Conservation (phyloP, 169 alveolate genomes). For the Eimeria acervulina region DNA sequence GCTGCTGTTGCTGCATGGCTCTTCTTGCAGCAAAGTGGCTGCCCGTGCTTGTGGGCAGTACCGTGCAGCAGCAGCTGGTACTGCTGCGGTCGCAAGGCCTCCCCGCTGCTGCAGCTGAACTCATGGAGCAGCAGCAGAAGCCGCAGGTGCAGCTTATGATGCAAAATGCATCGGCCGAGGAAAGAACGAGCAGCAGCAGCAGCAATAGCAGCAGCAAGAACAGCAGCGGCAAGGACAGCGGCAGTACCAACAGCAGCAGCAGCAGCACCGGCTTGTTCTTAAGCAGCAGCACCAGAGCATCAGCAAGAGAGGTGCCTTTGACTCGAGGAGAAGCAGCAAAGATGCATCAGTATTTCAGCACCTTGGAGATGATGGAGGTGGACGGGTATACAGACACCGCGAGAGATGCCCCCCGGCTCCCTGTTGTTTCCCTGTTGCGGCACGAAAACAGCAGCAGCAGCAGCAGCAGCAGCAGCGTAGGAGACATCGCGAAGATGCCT, state of each 20-base stretch:
- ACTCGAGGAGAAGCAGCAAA: slow-evolving; percentile 10
- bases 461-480: slow-evolving; percentile 39
- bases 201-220: not conserved
- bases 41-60: slow-evolving; percentile 24
- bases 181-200: not conserved
- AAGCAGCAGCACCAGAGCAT: slow-evolving; percentile 11
- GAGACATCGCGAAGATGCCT: not conserved
- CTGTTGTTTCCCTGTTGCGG: slow-evolving; percentile 1
- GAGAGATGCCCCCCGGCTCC: slow-evolving; percentile 35
- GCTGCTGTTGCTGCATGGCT: slow-evolving; percentile 70
- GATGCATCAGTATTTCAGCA: not conserved
- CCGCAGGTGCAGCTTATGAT: not conserved
- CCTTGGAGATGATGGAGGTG: slow-evolving; percentile 42
- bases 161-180: too few species aligned
- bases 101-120: slow-evolving; percentile 26
- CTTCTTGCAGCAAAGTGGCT: slow-evolving; percentile 57
- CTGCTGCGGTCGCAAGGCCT: slow-evolving; percentile 62
- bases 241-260: slow-evolving; percentile 41
- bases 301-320: slow-evolving; percentile 38
- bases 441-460: not conserved
- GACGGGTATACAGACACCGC: slow-evolving; percentile 52
- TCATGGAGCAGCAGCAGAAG: not conserved
- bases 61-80: slow-evolving; percentile 55
- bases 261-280: not conserved
- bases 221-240: slow-evolving; percentile 16